A percentile compares a stretch with the other conserved stretches of the same genome.
These are phyloP conservation scores for Xerocomellus chrysenteron DNA, from an alignment of 768 basidiomycete species.

Conservation along the genomic window DNA sequence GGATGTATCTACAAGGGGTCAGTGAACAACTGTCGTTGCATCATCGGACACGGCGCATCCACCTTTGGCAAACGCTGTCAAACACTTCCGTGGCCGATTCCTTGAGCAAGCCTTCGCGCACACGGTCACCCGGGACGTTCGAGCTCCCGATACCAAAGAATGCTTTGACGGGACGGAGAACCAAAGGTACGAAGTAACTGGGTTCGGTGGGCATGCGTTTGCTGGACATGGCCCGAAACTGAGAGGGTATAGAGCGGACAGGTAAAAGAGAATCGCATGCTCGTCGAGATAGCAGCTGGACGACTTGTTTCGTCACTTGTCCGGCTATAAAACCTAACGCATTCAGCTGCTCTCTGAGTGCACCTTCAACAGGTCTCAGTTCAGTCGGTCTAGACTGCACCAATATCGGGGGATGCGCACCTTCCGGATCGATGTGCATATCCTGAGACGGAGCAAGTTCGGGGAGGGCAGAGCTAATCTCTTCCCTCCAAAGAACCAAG, in stretches of 20 bases:
- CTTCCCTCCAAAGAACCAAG: slow-evolving; percentile 62
- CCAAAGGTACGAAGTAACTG: slow-evolving; percentile 81
- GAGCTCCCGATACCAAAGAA: slow-evolving; percentile 65
- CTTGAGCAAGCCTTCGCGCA: slow-evolving; percentile 55
- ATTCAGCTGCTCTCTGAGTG: slow-evolving; percentile 53
- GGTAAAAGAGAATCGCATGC: slow-evolving; percentile 83
- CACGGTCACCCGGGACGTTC: slow-evolving; percentile 56
- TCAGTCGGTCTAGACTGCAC: background rate
- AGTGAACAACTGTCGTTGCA: background rate
- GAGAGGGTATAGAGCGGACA: slow-evolving; percentile 85
- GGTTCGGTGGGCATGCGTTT: slow-evolving; percentile 72
- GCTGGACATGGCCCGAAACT: slow-evolving; percentile 83
- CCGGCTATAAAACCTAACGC: slow-evolving; percentile 51
- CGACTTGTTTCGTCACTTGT: slow-evolving; percentile 60
- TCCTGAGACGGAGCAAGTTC: slow-evolving; percentile 36
- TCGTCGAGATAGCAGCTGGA: slow-evolving; percentile 70
- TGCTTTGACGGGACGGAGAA: slow-evolving; percentile 75
- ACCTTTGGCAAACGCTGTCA: slow-evolving; percentile 69
- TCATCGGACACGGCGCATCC: slow-evolving; percentile 6
- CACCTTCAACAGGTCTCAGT: slow-evolving; percentile 39
- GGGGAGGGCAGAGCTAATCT: slow-evolving; percentile 62
- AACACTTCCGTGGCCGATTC: slow-evolving; percentile 63
- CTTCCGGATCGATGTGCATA: slow-evolving; percentile 44
- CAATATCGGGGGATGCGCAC: slow-evolving; percentile 35
- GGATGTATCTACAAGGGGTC: slow-evolving; percentile 59